phyloP scores from a whole-genome alignment of 352 stramenopile species.

The Phytophthora crassamura region DNA sequence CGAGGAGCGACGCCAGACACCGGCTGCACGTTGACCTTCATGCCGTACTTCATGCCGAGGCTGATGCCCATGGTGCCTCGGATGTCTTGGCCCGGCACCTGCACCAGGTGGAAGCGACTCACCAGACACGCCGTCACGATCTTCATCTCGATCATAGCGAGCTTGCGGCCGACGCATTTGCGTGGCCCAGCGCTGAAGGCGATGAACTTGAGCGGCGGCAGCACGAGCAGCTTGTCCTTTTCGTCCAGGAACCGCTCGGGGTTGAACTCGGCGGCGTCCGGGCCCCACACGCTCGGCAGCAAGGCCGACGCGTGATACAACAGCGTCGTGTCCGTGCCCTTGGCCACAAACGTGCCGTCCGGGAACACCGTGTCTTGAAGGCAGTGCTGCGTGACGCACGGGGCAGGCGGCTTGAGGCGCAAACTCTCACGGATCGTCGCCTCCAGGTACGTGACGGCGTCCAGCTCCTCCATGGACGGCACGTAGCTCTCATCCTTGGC shows the following conservation, averaged over 20 bases:
- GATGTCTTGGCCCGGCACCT: conserved; percentile 46
- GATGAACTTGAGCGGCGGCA: conserved; percentile 43
- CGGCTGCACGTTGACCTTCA: conserved; percentile 39
- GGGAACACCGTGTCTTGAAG: conserved; percentile 53
- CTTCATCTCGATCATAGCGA: conserved; percentile 87
- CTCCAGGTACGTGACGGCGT: conserved; percentile 41
- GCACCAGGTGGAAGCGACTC: conserved; percentile 55
- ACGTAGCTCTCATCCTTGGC: conserved; percentile 31
- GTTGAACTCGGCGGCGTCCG: conserved; percentile 45
- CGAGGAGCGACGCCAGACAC: conserved; percentile 21
- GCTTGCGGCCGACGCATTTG: conserved; percentile 41
- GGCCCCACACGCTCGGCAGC: conserved; percentile 48
- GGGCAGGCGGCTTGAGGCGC: conserved; percentile 54
- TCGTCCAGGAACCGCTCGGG: conserved; percentile 55
- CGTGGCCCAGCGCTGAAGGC: conserved; percentile 48
- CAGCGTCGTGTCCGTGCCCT: conserved; percentile 46
- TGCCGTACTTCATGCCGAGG: conserved; percentile 53
- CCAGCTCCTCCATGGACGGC: conserved; percentile 41
- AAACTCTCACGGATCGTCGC: conserved; percentile 58
- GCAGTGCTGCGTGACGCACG: conserved; percentile 45
- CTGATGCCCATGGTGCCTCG: conserved; percentile 55
- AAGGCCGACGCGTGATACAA: conserved; percentile 51
- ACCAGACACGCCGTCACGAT: conserved; percentile 60
- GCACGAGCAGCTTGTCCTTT: conserved; percentile 30
- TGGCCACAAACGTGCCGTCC: conserved; percentile 53